These are phyloP conservation scores for Fraxinus albicans DNA, from an alignment of 305 asterid species.

Conservation along the genomic window DNA sequence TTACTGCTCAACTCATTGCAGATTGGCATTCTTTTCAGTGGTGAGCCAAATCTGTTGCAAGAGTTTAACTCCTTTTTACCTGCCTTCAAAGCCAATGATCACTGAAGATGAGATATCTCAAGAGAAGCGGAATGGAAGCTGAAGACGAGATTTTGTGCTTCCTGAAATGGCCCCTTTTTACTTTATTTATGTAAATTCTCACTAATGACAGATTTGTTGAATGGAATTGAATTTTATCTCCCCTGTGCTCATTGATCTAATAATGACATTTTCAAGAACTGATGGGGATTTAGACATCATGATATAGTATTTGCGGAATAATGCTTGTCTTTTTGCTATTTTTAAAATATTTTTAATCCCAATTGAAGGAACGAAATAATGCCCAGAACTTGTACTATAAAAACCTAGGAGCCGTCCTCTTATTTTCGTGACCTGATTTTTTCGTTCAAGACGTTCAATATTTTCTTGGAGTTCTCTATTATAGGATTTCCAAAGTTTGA, in stretches of 20 bases:
- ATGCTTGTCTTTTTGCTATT: neutral
- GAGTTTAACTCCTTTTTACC: neutral
- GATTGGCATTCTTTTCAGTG: neutral
- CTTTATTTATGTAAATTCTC: neutral
- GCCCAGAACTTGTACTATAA: too few species aligned
- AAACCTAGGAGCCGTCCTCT: too few species aligned
- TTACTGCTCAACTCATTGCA: neutral
- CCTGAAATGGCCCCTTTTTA: neutral
- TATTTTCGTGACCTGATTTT: too few species aligned
- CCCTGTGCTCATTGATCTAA: neutral
- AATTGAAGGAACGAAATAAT: too few species aligned
- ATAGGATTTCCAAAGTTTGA: too few species aligned
- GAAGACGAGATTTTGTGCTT: neutral
- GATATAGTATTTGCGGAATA: neutral
- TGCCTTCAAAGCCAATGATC: neutral
- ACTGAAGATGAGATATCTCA: neutral
- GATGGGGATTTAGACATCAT: neutral
- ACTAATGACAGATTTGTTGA: neutral
- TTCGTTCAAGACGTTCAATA: too few species aligned
- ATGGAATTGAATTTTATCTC: neutral
- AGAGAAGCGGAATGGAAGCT: neutral
- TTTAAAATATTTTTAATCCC: too few species aligned
- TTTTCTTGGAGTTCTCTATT: too few species aligned
- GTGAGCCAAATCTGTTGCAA: neutral
- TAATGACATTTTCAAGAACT: neutral